Percentiles rank a stretch among this genome's conserved stretches.
Evolutionary conservation across 1,284 basidiomycete species (phyloP).

Genomic region (Moesziomyces antarcticus): DNA sequence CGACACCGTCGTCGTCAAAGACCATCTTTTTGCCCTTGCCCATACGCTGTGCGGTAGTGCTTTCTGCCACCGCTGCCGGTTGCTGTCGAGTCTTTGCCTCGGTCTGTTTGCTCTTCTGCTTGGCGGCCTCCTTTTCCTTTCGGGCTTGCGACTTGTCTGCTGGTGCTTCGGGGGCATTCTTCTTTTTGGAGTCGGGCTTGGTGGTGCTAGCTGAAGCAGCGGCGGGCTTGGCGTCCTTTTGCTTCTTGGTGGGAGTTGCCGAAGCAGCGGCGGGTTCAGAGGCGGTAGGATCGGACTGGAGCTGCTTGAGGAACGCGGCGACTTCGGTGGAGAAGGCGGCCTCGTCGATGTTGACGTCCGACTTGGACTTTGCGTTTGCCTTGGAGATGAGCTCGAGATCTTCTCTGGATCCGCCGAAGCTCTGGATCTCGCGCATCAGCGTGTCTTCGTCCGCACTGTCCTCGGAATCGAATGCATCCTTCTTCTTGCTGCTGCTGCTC

Average conservation of each 20-base stretch:
- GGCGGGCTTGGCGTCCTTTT: slow-evolving; percentile 7
- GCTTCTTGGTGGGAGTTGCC: slow-evolving; percentile 6
- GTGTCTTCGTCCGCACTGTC: slow-evolving; percentile 47
- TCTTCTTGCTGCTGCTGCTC: slow-evolving; percentile 15
- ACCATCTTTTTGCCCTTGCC: slow-evolving; percentile 52
- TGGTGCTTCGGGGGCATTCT: background rate
- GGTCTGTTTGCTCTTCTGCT: slow-evolving; percentile 16
- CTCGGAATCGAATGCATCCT: slow-evolving; percentile 35
- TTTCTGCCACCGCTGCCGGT: slow-evolving; percentile 2
- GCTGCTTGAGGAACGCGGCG: slow-evolving; percentile 42
- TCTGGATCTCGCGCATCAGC: slow-evolving; percentile 44
- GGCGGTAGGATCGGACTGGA: slow-evolving; percentile 20
- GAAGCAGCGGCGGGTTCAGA: slow-evolving; percentile 13
- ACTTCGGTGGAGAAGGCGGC: slow-evolving; percentile 33
- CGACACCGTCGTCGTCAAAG: slow-evolving; percentile 50
- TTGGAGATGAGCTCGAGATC: slow-evolving; percentile 47
- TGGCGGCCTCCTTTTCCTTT: slow-evolving; percentile 13
- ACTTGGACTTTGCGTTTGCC: slow-evolving; percentile 33
- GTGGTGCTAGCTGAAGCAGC: slow-evolving; percentile 8
- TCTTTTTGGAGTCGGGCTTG: slow-evolving; percentile 19
- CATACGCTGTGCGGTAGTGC: slow-evolving; percentile 30
- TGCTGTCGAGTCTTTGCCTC: slow-evolving; percentile 22
- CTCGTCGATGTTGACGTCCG: slow-evolving; percentile 33
- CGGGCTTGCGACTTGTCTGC: slow-evolving; percentile 17
- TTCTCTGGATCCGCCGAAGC: slow-evolving; percentile 38